Evolutionary conservation across 2,329 filamentous ascomycete species (phyloP).

Genomic region (Fusarium cicatricum): DNA sequence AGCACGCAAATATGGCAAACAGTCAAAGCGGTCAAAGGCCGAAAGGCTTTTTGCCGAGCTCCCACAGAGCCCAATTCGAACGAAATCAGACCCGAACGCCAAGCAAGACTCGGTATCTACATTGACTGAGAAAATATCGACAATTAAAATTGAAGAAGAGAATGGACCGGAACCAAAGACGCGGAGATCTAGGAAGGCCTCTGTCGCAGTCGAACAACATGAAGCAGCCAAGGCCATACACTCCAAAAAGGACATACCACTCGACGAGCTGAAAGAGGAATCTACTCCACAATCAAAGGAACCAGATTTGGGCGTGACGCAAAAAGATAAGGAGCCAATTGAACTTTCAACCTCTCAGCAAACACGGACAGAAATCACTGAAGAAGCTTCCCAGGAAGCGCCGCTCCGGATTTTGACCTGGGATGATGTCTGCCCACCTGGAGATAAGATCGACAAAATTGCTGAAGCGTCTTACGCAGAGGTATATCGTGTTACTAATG

Average conservation of each 20-base stretch:
- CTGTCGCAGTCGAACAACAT: conserved; percentile 13
- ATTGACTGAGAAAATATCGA: conserved; percentile 48
- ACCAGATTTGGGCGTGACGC: neutral
- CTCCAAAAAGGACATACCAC: conserved; percentile 6
- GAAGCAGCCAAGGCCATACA: conserved; percentile 11
- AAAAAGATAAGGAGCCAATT: conserved; percentile 5
- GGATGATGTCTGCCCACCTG: conserved; percentile 64
- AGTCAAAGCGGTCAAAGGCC: conserved; percentile 55
- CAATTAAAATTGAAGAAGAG: conserved; percentile 42
- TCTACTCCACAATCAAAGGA: conserved; percentile 6
- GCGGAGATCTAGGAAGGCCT: conserved; percentile 17
- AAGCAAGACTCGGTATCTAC: conserved; percentile 42
- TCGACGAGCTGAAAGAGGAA: neutral
- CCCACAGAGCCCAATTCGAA: conserved; percentile 58
- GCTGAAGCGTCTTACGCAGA: conserved; percentile 73
- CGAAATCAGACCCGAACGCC: conserved; percentile 18
- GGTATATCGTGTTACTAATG: conserved; percentile 69
- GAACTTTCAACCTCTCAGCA: conserved; percentile 5
- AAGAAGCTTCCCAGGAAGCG: conserved; percentile 36
- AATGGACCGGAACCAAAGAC: conserved; percentile 19
- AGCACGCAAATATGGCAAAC: conserved; percentile 61
- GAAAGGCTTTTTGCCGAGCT: conserved; percentile 61
- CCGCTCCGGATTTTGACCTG: conserved; percentile 59
- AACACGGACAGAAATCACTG: conserved; percentile 17
- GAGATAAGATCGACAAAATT: conserved; percentile 67